Percentiles rank a stretch among this genome's conserved stretches.
Evolutionary conservation across 345 rosid species (phyloP).

Genomic region (Chamaenerion angustifolium): DNA sequence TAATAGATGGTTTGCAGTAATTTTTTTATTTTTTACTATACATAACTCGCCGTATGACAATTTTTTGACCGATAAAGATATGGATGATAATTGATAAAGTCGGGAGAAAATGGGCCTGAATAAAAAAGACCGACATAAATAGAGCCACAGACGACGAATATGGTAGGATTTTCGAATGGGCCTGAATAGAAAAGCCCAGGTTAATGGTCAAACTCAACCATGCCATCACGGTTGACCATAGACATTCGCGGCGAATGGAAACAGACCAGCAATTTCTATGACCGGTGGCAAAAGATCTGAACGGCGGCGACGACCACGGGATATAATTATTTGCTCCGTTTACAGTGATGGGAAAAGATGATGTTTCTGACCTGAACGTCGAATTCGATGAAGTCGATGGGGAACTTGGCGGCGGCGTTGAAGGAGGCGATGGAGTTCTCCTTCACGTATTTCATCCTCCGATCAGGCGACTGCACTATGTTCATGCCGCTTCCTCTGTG

Average conservation of each 20-base stretch:
- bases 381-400: slow-evolving; percentile 73
- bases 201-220: neutral
- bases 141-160: too few species aligned
- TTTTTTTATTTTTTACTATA: too few species aligned
- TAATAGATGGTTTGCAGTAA: too few species aligned
- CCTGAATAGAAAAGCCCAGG: neutral
- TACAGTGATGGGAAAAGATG: neutral
- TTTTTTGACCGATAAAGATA: too few species aligned
- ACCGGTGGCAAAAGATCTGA: too few species aligned
- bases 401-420: slow-evolving; percentile 55
- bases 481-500: slow-evolving; percentile 94
- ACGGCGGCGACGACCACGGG: too few species aligned
- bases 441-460: slow-evolving; percentile 51
- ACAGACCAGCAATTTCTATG: slow-evolving; percentile 3
- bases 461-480: slow-evolving; percentile 39
- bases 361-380: slow-evolving; percentile 70
- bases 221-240: neutral
- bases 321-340: too few species aligned
- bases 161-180: neutral
- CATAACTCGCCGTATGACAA: too few species aligned
- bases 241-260: slow-evolving; percentile 13
- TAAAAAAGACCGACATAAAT: too few species aligned
- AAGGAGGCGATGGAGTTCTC: slow-evolving; percentile 79
- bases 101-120: too few species aligned
- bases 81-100: too few species aligned